phyloP scores from a whole-genome alignment of 2,329 filamentous ascomycete genomes.

The Alternaria burnsii region DNA sequence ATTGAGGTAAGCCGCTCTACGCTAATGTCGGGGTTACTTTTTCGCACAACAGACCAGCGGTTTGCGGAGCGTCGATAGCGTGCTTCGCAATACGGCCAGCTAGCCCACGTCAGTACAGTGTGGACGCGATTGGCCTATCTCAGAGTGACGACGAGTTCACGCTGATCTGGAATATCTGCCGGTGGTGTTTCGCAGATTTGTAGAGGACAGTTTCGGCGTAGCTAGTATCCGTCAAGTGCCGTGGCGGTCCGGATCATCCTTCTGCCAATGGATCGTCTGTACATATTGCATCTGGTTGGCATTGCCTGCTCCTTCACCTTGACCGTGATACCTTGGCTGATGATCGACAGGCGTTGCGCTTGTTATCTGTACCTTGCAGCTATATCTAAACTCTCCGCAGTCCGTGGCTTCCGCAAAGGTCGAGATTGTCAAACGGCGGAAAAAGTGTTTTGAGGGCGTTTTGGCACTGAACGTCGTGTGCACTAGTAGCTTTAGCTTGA shows the following conservation, averaged over 20 bases:
- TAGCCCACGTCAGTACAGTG: background rate
- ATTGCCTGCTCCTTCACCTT: conserved; percentile 2
- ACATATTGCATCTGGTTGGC: background rate
- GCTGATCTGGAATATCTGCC: background rate
- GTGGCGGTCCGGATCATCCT: conserved; percentile 11
- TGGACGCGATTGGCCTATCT: background rate
- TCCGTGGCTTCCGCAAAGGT: conserved; percentile 5
- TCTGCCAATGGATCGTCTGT: conserved; percentile 4
- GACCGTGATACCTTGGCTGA: conserved; percentile 4
- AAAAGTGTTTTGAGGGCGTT: background rate
- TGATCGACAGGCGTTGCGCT: conserved; percentile 15
- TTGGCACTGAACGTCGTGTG: background rate
- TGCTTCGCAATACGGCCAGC: background rate
- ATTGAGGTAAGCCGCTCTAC: conserved; percentile 3
- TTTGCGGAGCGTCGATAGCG: conserved; percentile 5
- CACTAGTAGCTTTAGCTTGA: background rate
- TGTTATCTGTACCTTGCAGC: conserved; percentile 16
- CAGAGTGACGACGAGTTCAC: background rate
- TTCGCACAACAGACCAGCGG: conserved; percentile 8
- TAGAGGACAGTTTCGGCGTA: conserved; percentile 3
- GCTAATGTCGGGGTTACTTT: conserved; percentile 5
- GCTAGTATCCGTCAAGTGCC: conserved; percentile 6
- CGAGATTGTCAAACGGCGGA: conserved; percentile 2
- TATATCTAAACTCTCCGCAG: conserved; percentile 12
- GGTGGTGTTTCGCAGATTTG: conserved; percentile 7